A percentile compares a stretch with the other conserved stretches of the same genome.
These are phyloP conservation scores for Ogataea philodendri DNA, from an alignment of 805 yeast species.

Conservation along the genomic window DNA sequence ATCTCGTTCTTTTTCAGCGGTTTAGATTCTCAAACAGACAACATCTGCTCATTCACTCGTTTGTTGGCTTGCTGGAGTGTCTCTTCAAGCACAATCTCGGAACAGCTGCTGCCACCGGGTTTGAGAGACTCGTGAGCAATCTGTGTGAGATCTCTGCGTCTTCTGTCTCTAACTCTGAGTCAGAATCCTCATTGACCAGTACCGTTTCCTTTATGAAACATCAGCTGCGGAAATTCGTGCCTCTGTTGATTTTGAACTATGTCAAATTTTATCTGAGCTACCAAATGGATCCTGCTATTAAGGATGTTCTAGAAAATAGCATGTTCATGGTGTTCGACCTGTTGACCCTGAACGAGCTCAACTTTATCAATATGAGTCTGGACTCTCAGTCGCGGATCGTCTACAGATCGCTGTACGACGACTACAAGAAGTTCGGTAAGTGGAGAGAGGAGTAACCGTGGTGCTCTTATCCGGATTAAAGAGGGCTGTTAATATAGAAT, in stretches of 20 bases:
- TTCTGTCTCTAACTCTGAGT: constrained; percentile 24
- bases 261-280: constrained; percentile 50
- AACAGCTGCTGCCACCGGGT: constrained; percentile 40
- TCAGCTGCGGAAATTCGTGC: constrained; percentile 61
- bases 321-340: constrained; percentile 66
- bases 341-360: constrained; percentile 64
- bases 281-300: constrained; percentile 46
- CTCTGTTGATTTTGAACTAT: constrained; percentile 58
- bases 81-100: constrained; percentile 33
- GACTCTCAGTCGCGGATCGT: constrained; percentile 69
- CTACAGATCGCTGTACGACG: constrained; percentile 64
- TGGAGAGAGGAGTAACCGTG: constrained; percentile 60
- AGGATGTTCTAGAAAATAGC: constrained; percentile 51
- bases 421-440: constrained; percentile 74
- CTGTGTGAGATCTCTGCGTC: constrained; percentile 67
- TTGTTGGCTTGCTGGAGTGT: constrained; percentile 50
- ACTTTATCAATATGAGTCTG: constrained; percentile 57
- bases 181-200: constrained; percentile 43
- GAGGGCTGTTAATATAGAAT: constrained; percentile 2
- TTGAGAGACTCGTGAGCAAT: constrained; percentile 58
- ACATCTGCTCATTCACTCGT: constrained; percentile 55
- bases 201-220: constrained; percentile 53
- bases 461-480: constrained; percentile 1
- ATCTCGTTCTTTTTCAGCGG: constrained; percentile 65
- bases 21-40: constrained; percentile 68